These are phyloP conservation scores for Quercus dentata DNA, from an alignment of 306 rosid genomes.

Conservation along the genomic window DNA sequence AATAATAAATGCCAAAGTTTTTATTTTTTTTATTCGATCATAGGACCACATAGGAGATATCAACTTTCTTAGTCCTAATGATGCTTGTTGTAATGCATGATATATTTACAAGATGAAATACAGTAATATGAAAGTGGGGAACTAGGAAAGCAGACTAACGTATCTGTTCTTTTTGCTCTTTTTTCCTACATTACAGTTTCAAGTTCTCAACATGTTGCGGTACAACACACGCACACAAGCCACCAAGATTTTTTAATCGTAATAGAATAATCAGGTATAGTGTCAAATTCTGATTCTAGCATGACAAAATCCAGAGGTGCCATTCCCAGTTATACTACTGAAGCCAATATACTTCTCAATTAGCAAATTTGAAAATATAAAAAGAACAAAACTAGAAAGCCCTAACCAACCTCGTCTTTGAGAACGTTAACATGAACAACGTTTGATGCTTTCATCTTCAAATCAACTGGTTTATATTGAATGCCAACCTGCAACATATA, in stretches of 20 bases:
- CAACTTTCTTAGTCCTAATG: background rate
- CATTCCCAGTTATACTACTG: background rate
- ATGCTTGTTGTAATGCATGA: background rate
- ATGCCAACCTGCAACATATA: conserved; percentile 70
- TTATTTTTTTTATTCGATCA: background rate
- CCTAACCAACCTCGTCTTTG: conserved; percentile 68
- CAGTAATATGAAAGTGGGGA: background rate
- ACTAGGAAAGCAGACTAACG: background rate
- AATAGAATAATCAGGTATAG: conserved; percentile 5
- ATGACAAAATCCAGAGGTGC: background rate
- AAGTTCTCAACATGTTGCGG: background rate
- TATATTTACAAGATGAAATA: background rate
- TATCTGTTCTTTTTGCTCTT: background rate
- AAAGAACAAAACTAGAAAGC: background rate
- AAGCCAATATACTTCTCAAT: background rate
- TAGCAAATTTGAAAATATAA: background rate
- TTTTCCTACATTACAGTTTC: background rate
- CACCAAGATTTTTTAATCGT: background rate
- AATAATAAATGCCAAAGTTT: background rate
- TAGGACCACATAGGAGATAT: background rate
- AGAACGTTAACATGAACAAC: conserved; percentile 53
- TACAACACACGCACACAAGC: background rate
- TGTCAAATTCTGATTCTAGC: background rate
- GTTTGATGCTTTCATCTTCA: conserved; percentile 57
- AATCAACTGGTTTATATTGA: conserved; percentile 52